phyloP scores from a whole-genome alignment of 768 basidiomycete genomes.

The Leccinum sublutescens region DNA sequence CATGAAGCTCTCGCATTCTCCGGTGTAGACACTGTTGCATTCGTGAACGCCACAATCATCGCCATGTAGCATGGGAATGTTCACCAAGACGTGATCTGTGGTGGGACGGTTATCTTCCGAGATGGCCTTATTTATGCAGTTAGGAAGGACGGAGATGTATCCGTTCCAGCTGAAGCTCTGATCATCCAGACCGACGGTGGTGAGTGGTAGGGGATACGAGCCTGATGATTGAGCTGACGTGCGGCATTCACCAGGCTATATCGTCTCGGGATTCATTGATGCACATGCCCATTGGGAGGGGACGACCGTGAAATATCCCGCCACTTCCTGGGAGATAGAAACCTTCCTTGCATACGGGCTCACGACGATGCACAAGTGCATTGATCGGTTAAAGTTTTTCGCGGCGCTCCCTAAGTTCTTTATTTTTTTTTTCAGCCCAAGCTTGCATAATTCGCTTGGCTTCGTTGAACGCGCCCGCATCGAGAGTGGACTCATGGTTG shows the following conservation, averaged over 20 bases:
- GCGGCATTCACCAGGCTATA: conserved; percentile 43
- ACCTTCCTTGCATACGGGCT: conserved; percentile 76
- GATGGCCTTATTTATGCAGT: conserved; percentile 59
- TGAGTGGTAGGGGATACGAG: conserved; percentile 27
- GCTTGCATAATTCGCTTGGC: conserved; percentile 57
- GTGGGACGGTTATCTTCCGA: conserved; percentile 52
- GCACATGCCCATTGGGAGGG: conserved; percentile 79
- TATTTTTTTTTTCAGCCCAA: conserved; percentile 47
- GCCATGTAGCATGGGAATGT: conserved; percentile 61
- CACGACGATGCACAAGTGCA: conserved; percentile 74
- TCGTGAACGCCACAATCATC: conserved; percentile 67
- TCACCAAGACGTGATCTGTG: conserved; percentile 47
- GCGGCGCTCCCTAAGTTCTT: neutral
- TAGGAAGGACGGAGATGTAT: conserved; percentile 33
- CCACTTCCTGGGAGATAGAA: conserved; percentile 71
- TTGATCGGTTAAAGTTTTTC: neutral
- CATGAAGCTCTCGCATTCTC: conserved; percentile 39
- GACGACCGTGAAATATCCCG: conserved; percentile 49
- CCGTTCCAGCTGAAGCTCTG: conserved; percentile 39
- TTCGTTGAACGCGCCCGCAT: conserved; percentile 66
- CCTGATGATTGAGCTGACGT: neutral
- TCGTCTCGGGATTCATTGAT: conserved; percentile 73
- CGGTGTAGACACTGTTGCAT: conserved; percentile 46
- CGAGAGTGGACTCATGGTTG: conserved; percentile 66
- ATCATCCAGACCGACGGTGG: conserved; percentile 63